A percentile compares a stretch with the other conserved stretches of the same genome.
phyloP scores from a whole-genome alignment of 257 asterid genomes.

The Penstemon eatonii region DNA sequence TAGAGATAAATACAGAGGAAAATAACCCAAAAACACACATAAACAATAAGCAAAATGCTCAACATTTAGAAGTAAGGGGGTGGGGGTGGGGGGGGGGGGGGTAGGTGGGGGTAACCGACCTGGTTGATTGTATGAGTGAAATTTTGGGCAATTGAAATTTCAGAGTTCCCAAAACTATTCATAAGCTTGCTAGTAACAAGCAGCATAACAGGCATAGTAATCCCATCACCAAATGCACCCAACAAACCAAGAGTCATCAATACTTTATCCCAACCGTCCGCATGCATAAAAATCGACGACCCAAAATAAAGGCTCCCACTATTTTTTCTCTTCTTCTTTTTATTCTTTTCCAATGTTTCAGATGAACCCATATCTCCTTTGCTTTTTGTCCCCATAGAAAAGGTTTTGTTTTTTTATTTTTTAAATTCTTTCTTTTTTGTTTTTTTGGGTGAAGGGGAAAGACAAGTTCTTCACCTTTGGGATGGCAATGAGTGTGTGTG shows the following conservation, averaged over 20 bases:
- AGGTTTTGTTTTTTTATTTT: background rate
- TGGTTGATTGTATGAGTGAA: slow-evolving; percentile 35
- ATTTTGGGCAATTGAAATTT: background rate
- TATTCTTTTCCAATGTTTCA: slow-evolving; percentile 20
- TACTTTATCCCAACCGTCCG: slow-evolving; percentile 40
- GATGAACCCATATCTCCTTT: slow-evolving; percentile 19
- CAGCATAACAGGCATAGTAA: slow-evolving; percentile 48
- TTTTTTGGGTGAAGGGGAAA: slow-evolving; percentile 6
- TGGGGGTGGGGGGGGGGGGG: too few species aligned
- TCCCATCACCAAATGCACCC: slow-evolving; percentile 51
- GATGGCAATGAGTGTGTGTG: slow-evolving; percentile 16
- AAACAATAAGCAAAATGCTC: background rate
- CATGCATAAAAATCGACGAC: slow-evolving; percentile 52
- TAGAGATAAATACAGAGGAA: background rate
- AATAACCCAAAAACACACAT: background rate
- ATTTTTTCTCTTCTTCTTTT: slow-evolving; percentile 30
- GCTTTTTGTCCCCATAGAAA: slow-evolving; percentile 1
- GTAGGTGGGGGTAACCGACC: slow-evolving; percentile 26
- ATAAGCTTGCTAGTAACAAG: slow-evolving; percentile 45
- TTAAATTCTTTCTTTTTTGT: background rate
- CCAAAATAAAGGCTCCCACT: slow-evolving; percentile 25
- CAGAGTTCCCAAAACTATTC: slow-evolving; percentile 46
- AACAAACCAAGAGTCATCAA: slow-evolving; percentile 51
- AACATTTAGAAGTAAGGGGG: too few species aligned
- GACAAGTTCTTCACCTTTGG: slow-evolving; percentile 9